Evolutionary conservation across 2,329 filamentous ascomycete species (phyloP), one percentile per base, ranked within the genome.

Genomic region (Botryotinia calthae): DNA sequence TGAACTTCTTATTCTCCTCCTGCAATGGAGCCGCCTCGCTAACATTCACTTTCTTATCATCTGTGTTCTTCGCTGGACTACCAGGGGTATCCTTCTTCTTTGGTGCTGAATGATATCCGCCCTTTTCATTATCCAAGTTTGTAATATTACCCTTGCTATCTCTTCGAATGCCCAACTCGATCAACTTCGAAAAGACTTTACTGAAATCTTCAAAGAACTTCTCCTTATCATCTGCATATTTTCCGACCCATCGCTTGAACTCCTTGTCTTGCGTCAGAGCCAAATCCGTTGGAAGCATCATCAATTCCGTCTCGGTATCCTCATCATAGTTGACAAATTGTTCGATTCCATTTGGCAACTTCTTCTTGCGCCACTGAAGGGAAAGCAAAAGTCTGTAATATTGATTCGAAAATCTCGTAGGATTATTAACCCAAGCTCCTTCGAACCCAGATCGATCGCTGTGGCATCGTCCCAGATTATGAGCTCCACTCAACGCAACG

Each of bases 241-340:
- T 78, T 79, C 88, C 83, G 20, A 90, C 88, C 85, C 86, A 90
- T 10, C 82, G 81, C 28, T 82, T 79, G 79, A 91, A 91, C 16
- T 76, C 78, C 4, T 83, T 79, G 75, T 91, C 89, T 1, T 84
- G 82, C 6, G 86, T 81, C 56, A 91, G 82, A 7, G 88, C 86
- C 77, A 91, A 86, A 78, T 91, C 89, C 2, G 88, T 90, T 0
- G 89, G 89, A 78, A 91, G 79, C 89, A 91, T 91, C 89, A 91
- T 91, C 59, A 91, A 81, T 72, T 87, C 86, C 73, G 86, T 85
- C 67, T 79, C 82, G 7, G 79, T 81, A 76, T 90, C 86, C 64
- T 88, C 86, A 74, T 90, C 88, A 65, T 85, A 85, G 76, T 88
- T 88, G 62, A 86, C 85, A 79, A 88, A 91, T 81, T 90, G 88